Conservation (phyloP, 768 basidiomycete species). For the Podaxis sp. region DNA sequence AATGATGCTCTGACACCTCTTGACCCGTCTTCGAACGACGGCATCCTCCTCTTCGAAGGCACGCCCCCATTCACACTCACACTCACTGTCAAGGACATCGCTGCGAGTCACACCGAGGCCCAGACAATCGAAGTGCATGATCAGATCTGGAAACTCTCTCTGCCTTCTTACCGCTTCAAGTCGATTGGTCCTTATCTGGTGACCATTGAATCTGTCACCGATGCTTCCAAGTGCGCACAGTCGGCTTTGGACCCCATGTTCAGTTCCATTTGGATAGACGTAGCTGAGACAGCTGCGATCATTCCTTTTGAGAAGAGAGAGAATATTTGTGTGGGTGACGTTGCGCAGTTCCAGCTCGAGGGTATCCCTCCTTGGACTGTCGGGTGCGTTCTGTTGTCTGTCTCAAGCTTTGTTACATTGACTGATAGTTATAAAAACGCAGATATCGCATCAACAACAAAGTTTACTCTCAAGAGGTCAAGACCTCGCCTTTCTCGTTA, state of each 20-base stretch:
- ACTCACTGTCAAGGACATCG: constrained; percentile 75
- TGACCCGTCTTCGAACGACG: constrained; percentile 54
- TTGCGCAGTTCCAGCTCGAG: constrained; percentile 89
- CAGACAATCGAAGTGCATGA: constrained; percentile 51
- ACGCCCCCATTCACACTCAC: constrained; percentile 82
- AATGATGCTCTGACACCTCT: constrained; percentile 62
- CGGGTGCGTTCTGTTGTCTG: constrained; percentile 49
- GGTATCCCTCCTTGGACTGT: constrained; percentile 93
- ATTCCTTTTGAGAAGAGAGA: constrained; percentile 75
- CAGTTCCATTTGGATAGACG: constrained; percentile 80
- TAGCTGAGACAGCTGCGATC: constrained; percentile 95
- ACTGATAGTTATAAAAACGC: background rate
- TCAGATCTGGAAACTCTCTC: constrained; percentile 67
- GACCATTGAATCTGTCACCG: constrained; percentile 73
- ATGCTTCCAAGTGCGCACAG: constrained; percentile 82
- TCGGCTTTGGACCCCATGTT: constrained; percentile 59
- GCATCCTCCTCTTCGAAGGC: constrained; percentile 71
- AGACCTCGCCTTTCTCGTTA: constrained; percentile 82
- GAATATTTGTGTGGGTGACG: constrained; percentile 90
- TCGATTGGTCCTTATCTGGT: constrained; percentile 83
- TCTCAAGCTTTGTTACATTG: background rate
- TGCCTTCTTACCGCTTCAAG: constrained; percentile 69
- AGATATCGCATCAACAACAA: constrained; percentile 86
- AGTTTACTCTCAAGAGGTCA: constrained; percentile 68
- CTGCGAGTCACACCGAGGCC: constrained; percentile 61